These are phyloP conservation scores for Zygosaccharomyces gambellarensis DNA, from an alignment of 805 yeast species.

Conservation along the genomic window DNA sequence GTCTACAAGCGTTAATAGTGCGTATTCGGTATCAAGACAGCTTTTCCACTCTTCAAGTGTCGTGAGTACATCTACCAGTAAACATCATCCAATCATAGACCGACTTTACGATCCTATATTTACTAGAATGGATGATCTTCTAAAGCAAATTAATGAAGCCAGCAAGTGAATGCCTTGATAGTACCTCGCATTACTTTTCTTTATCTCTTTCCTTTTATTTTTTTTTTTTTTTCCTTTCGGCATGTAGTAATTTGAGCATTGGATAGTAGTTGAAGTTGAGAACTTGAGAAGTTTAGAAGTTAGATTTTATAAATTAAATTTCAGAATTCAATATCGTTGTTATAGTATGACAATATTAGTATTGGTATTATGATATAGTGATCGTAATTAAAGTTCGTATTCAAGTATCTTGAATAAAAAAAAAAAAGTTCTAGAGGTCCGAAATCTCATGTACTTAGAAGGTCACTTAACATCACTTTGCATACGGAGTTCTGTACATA, in stretches of 20 bases:
- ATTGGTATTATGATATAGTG: not conserved
- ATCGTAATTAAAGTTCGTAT: constrained; percentile 2
- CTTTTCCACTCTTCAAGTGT: constrained; percentile 5
- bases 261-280: not conserved
- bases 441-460: not conserved
- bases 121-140: constrained; percentile 40
- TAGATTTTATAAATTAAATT: not conserved
- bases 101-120: constrained; percentile 56
- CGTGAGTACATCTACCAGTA: constrained; percentile 5
- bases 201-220: not conserved
- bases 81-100: constrained; percentile 44
- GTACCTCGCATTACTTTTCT: not conserved
- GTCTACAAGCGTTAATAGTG: constrained; percentile 28
- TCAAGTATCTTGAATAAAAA: not conserved
- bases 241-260: constrained; percentile 1
- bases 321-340: not conserved
- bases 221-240: not conserved
- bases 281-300: not conserved
- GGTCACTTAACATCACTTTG: not conserved
- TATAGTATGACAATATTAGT: not conserved
- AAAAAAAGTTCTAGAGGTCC: constrained; percentile 1
- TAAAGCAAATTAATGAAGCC: constrained; percentile 25
- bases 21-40: constrained; percentile 16
- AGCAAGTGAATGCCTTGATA: constrained; percentile 1
- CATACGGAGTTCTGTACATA: not conserved